These are phyloP conservation scores for Aspergillus felis DNA, from an alignment of 2,329 filamentous ascomycete species.

Conservation along the genomic window DNA sequence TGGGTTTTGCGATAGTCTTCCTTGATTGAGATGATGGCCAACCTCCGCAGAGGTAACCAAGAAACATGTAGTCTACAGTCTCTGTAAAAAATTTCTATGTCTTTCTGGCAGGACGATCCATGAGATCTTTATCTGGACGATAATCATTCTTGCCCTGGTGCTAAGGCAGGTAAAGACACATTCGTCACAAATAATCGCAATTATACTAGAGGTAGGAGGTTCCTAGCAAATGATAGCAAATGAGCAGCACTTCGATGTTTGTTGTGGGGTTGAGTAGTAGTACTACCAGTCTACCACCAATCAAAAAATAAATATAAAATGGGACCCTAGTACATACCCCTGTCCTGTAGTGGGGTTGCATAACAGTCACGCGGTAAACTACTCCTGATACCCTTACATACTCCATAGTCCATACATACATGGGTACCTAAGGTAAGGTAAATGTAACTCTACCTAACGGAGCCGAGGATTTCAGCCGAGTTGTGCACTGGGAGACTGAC, in stretches of 20 bases:
- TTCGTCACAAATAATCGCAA: no score
- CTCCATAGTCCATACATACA: neutral
- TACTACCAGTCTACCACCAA: neutral
- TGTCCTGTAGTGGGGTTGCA: conserved; percentile 5
- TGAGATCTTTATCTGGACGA: no score
- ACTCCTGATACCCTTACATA: conserved; percentile 9
- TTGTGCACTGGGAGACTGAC: neutral
- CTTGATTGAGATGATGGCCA: neutral
- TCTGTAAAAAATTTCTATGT: no score
- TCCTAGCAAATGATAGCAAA: neutral
- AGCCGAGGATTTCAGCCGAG: neutral
- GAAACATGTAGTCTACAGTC: no score
- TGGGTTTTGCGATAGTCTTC: neutral
- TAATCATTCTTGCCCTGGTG: no score
- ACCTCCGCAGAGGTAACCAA: neutral
- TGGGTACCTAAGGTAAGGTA: neutral
- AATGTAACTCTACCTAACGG: neutral
- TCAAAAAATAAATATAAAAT: neutral
- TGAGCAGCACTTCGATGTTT: neutral
- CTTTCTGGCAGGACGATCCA: no score
- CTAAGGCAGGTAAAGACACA: neutral
- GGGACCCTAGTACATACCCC: neutral
- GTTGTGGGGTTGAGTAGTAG: neutral
- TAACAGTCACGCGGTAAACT: conserved; percentile 13
- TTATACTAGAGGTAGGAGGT: neutral